Evolutionary conservation across 2,329 filamentous ascomycete species (phyloP).

Genomic region (Verticillium alfalfae): DNA sequence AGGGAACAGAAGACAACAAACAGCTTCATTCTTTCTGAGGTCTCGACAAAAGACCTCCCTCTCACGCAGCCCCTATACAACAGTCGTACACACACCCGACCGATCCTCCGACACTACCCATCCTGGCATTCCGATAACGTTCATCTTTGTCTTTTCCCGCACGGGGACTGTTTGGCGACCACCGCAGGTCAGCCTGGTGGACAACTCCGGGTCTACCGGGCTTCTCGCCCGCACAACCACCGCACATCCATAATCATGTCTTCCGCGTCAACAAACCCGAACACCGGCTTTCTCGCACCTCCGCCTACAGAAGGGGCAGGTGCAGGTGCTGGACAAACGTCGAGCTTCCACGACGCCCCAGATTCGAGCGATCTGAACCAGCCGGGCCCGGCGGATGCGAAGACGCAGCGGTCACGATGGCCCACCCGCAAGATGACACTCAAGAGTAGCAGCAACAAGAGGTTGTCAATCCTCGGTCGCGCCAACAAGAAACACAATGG

Average conservation of each 20-base stretch:
- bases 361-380: neutral
- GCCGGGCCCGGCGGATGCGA: slow-evolving; percentile 39
- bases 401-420: slow-evolving; percentile 82
- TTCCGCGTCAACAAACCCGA: neutral
- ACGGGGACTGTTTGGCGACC: slow-evolving; percentile 11
- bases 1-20: neutral
- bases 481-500: slow-evolving; percentile 58
- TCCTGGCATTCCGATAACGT: neutral
- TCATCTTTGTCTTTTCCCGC: neutral
- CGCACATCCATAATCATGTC: slow-evolving; percentile 15
- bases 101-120: neutral
- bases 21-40: neutral
- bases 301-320: slow-evolving; percentile 7
- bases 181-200: slow-evolving; percentile 32
- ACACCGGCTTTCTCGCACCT: slow-evolving; percentile 4
- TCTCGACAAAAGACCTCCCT: neutral
- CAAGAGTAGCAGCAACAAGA: slow-evolving; percentile 71
- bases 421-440: slow-evolving; percentile 84
- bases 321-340: slow-evolving; percentile 27
- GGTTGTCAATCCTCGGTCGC: slow-evolving; percentile 75
- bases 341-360: neutral
- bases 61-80: neutral
- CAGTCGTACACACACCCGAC: neutral
- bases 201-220: slow-evolving; percentile 32
- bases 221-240: slow-evolving; percentile 14